These are phyloP conservation scores for Colletotrichum higginsianum DNA, from an alignment of 2,329 filamentous ascomycete genomes.

Conservation along the genomic window DNA sequence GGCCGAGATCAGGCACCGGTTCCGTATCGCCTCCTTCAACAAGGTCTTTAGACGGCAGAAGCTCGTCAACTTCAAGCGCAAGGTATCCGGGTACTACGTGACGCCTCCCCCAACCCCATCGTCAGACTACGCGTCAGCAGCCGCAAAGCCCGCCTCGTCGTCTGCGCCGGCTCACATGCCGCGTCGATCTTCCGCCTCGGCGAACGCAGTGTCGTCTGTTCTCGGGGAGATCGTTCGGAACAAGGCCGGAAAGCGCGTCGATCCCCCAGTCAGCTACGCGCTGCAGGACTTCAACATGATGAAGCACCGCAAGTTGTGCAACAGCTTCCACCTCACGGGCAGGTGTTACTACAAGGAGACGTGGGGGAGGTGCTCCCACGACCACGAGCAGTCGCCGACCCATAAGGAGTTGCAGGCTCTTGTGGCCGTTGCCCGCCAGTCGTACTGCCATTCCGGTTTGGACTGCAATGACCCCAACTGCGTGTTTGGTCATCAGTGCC, in stretches of 20 bases:
- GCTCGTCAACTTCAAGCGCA: slow-evolving; percentile 44
- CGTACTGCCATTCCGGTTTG: slow-evolving; percentile 48
- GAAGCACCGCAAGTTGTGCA: slow-evolving; percentile 52
- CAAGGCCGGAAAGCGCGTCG: slow-evolving; percentile 48
- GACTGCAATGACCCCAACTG: slow-evolving; percentile 47
- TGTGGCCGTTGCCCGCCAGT: slow-evolving; percentile 49
- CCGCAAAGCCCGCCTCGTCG: slow-evolving; percentile 18
- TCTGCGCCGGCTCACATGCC: not conserved
- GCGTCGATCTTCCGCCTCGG: not conserved
- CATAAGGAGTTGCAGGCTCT: slow-evolving; percentile 47
- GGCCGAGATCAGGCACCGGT: slow-evolving; percentile 49
- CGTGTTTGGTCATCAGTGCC: slow-evolving; percentile 45
- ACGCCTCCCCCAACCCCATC: slow-evolving; percentile 45
- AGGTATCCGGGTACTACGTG: slow-evolving; percentile 39
- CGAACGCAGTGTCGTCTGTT: not conserved
- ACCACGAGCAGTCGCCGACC: slow-evolving; percentile 47
- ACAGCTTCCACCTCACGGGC: slow-evolving; percentile 51
- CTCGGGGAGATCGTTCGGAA: slow-evolving; percentile 44
- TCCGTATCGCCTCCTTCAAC: slow-evolving; percentile 46
- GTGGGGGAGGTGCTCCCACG: slow-evolving; percentile 46
- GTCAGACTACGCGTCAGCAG: slow-evolving; percentile 43
- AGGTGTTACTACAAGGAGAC: slow-evolving; percentile 37
- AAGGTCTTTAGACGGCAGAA: slow-evolving; percentile 48
- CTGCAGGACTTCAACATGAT: slow-evolving; percentile 44
- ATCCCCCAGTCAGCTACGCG: slow-evolving; percentile 45